Base-by-base conservation (phyloP, 129 eudicot genomes). In the Lactuca saligna region DNA sequence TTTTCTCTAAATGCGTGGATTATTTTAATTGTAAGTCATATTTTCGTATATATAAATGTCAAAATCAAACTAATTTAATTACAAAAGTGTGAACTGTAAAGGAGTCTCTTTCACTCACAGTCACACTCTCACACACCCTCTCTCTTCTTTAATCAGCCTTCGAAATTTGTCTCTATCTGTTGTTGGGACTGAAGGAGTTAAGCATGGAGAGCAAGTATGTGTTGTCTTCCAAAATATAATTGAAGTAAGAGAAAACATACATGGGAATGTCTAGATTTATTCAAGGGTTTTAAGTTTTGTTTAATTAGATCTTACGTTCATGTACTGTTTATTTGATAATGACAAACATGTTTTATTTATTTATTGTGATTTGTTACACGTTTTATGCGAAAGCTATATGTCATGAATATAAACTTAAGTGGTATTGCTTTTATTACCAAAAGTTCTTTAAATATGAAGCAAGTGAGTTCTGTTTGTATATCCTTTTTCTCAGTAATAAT, bases 231-330 rank as follows among this genome's bases (percentile, higher is more conserved):
- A 53, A 49, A 72, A 17, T 48, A 72, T 50, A 48, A 72, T 61
- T 61, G 76, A 72, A 72, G 62, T 20, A 72, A 61, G 75, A 61
- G 69, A 72, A 72, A 50, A 50, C 53, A 72, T 59, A 71, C 69
- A 65, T 72, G 76, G 68, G 76, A n/a, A 60, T 20, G 61, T 60
- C 11, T 60, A 14, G 59, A 31, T 7, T 6, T 54, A 16, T 17
- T 50, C 44, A 32, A 10, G 15, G 1, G n/a, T 11, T 53, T 53
- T 4, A 8, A 53, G 3, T 5, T n/a, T 4, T 14, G 17, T 50
- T 50, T 14, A 8, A 42, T 42, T 42, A 42, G 13, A 42, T 42
- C 13, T 42, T 42, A 8, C 12, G 12, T 42, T 9, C 13, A 42
- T 42, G 49, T 8, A 42, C 13, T 9, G 13, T 42, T 42, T 42